Evolutionary conservation across 139 green algal genomes (phyloP).

Genomic region (Closterium sp.): DNA sequence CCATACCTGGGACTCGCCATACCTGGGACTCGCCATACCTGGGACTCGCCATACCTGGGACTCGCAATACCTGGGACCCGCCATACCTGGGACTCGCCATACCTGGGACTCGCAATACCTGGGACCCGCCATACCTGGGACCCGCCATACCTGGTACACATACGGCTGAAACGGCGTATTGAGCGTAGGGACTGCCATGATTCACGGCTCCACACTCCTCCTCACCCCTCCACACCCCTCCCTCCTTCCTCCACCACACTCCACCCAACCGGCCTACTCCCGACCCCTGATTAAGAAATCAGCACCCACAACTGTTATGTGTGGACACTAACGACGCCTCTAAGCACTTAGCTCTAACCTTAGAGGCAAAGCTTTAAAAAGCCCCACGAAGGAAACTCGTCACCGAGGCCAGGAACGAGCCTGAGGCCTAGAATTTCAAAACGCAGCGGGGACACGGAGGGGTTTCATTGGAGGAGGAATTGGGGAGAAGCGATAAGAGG

Average conservation of each 20-base stretch:
- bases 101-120: no score
- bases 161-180: constrained; percentile 31
- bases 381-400: neutral
- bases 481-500: no score
- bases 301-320: neutral
- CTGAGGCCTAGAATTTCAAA: no score
- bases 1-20: no score
- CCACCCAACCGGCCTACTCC: neutral
- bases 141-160: constrained; percentile 10
- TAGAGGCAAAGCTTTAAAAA: neutral
- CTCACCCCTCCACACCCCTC: neutral
- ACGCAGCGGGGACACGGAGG: no score
- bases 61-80: no score
- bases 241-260: neutral
- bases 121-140: no score
- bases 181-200: constrained; percentile 16
- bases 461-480: no score
- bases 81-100: no score
- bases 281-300: neutral
- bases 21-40: neutral
- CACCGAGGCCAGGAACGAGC: neutral
- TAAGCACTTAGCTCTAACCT: no score
- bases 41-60: neutral
- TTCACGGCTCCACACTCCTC: neutral
- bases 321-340: neutral